Conservation (phyloP, 805 yeast species). For the Yarrowia bubula region DNA sequence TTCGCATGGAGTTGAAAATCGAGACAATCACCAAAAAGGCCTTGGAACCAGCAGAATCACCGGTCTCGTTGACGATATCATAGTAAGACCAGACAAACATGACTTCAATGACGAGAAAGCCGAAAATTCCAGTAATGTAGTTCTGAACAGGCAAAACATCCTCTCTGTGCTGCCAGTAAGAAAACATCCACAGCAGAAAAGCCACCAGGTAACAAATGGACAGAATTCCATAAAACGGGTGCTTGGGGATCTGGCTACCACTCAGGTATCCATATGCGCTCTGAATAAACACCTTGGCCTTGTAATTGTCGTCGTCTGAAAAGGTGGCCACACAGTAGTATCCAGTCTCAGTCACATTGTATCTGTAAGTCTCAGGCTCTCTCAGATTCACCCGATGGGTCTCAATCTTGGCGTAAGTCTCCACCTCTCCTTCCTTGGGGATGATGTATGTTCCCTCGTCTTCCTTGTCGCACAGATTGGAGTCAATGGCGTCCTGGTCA, state of each 20-base stretch:
- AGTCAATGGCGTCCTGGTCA: slow-evolving; percentile 61
- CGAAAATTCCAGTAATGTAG: slow-evolving; percentile 81
- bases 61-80: slow-evolving; percentile 70
- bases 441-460: slow-evolving; percentile 66
- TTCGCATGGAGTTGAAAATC: slow-evolving; percentile 71
- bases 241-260: slow-evolving; percentile 86
- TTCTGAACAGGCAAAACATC: slow-evolving; percentile 88
- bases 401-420: slow-evolving; percentile 53
- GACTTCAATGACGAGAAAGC: slow-evolving; percentile 78
- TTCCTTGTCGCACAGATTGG: slow-evolving; percentile 52
- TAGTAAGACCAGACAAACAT: slow-evolving; percentile 88
- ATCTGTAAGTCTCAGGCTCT: slow-evolving; percentile 62
- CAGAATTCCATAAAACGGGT: slow-evolving; percentile 82
- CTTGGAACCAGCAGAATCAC: slow-evolving; percentile 55
- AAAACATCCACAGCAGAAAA: slow-evolving; percentile 78
- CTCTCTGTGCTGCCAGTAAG: slow-evolving; percentile 78
- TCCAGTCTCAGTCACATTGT: slow-evolving; percentile 72
- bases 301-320: slow-evolving; percentile 46
- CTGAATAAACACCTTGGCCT: slow-evolving; percentile 75
- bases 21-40: slow-evolving; percentile 77
- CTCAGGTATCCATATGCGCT: slow-evolving; percentile 88
- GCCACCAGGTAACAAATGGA: slow-evolving; percentile 81
- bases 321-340: slow-evolving; percentile 84
- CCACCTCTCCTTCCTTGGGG: slow-evolving; percentile 43
- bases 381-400: slow-evolving; percentile 54